A percentile compares a stretch with the other conserved stretches of the same genome.
phyloP scores from a whole-genome alignment of 1,284 basidiomycete species.

The Ganoderma lucidum region DNA sequence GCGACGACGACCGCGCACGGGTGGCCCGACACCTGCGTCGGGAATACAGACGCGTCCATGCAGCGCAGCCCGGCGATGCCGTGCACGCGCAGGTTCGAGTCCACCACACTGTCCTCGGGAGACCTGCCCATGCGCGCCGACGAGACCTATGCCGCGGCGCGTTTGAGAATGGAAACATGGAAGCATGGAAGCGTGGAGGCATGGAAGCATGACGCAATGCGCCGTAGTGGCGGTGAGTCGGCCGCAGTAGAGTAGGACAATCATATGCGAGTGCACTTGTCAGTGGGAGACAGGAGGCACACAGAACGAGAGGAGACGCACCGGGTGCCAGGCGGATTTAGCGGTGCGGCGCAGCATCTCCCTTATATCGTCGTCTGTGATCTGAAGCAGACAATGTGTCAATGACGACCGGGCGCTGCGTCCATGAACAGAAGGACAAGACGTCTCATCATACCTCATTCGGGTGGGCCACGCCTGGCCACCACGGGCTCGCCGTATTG shows the following conservation, averaged over 20 bases:
- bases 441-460: constrained; percentile 28
- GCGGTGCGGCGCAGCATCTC: constrained; percentile 1
- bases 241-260: neutral
- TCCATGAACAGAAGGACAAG: neutral
- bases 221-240: neutral
- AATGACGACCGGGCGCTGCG: neutral
- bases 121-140: constrained; percentile 31
- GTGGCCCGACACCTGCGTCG: constrained; percentile 38
- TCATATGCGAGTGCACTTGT: neutral
- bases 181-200: no score
- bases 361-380: constrained; percentile 3
- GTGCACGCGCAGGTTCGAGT: constrained; percentile 40
- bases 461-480: constrained; percentile 38
- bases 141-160: constrained; percentile 20
- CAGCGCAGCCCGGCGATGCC: constrained; percentile 47
- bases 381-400: neutral
- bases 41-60: constrained; percentile 50
- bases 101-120: constrained; percentile 28
- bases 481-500: constrained; percentile 33
- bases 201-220: no score
- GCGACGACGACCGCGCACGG: constrained; percentile 38
- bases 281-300: neutral
- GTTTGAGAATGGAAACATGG: no score
- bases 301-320: neutral
- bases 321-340: neutral